Base-by-base conservation (phyloP, 1,284 basidiomycete species). In the Fomitopsis betulina region DNA sequence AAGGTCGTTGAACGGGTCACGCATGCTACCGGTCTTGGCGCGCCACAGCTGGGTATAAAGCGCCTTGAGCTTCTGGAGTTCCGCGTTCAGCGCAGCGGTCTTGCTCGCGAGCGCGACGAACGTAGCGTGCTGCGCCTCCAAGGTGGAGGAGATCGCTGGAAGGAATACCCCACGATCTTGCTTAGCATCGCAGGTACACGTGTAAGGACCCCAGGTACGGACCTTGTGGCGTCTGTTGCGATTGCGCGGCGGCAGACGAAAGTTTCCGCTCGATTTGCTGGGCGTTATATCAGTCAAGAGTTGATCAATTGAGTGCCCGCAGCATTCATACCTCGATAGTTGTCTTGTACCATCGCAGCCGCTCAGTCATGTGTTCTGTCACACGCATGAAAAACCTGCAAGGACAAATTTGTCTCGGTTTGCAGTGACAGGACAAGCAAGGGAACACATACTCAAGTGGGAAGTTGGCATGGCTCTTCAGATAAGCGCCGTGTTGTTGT, bases 251-350 rank as follows among this genome's bases (percentile, higher is more conserved):
- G 5, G 85, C 82, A 10, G 86, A 85, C 4, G 85, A 82, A 2
- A 93, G 75, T 69, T 89, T 91, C 56, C 89, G 81, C 72, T 93
- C 90, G 61, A 92, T 90, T 86, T 91, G 87, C 90, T 93, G 62
- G 15, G 19, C 37, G 32, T 53, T 42, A 58, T 53, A 30, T 15
- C 53, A 25, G 6, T 6, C 33, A n/a, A 9, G 15, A 12, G n/a
- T 30, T 4, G 10, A 32, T 2, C 6, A 17, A 23, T 5, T 12
- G 15, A n/a, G 33, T 19, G 25, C 13, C 35, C 35, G 42, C 58
- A 30, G 58, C 43, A 38, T 32, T 63, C 75, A 62, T 63, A 88
- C 91, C 76, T 93, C 91, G 56, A 93, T 87, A 8, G 88, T 91
- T 32, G 80, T 76, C 67, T 88, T 89, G 72, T 91, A 92, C 83